These are phyloP conservation scores for Leucocoprinus leucothites DNA, from an alignment of 768 basidiomycete species.

Conservation along the genomic window DNA sequence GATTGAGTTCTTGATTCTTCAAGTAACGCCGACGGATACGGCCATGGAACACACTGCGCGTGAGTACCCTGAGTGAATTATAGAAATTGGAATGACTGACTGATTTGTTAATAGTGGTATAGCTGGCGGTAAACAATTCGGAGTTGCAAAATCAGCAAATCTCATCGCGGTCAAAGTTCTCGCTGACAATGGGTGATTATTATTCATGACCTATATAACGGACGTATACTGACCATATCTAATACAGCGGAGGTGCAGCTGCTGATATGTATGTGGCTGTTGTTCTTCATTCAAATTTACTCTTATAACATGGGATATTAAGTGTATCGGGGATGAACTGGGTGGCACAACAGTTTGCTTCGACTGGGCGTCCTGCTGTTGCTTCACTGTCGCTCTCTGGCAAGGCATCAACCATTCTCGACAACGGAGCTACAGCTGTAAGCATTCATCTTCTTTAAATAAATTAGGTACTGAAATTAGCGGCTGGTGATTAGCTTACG, in stretches of 20 bases:
- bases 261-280: constrained; percentile 2
- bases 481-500: too few relatives aligned
- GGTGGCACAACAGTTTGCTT: constrained; percentile 20
- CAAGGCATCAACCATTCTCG: constrained; percentile 21
- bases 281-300: too few relatives aligned
- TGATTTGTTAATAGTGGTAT: constrained; percentile 15
- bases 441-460: background rate
- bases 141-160: constrained; percentile 26
- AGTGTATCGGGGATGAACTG: constrained; percentile 31
- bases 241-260: constrained; percentile 1
- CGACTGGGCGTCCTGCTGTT: constrained; percentile 27
- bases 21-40: constrained; percentile 27
- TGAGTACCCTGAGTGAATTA: constrained; percentile 1
- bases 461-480: too few relatives aligned
- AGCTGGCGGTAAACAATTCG: constrained; percentile 22
- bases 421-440: constrained; percentile 27
- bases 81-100: background rate
- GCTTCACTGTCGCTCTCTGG: constrained; percentile 37
- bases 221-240: background rate
- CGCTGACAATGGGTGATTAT: constrained; percentile 23
- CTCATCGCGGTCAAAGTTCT: constrained; percentile 41
- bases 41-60: constrained; percentile 35
- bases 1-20: too few relatives aligned
- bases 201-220: too few relatives aligned
- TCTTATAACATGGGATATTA: background rate